These are phyloP conservation scores for Suillus occidentalis DNA, from an alignment of 768 basidiomycete genomes.

Conservation along the genomic window DNA sequence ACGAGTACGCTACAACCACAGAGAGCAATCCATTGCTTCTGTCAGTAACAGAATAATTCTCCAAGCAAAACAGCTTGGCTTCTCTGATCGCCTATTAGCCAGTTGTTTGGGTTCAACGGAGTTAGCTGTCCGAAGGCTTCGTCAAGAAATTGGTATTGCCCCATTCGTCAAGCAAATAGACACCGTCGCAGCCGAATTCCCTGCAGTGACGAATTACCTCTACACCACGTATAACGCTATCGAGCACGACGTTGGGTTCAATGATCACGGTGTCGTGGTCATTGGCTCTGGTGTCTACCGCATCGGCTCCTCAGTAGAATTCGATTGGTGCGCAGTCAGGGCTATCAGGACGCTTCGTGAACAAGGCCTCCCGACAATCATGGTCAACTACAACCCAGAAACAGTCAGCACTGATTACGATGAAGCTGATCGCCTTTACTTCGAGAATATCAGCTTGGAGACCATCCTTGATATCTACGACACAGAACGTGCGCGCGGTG, in stretches of 20 bases:
- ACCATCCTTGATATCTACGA: constrained; percentile 98
- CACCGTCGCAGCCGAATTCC: constrained; percentile 98
- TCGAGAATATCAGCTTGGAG: constrained; percentile 97
- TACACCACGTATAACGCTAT: constrained; percentile 98
- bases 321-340: constrained; percentile 99
- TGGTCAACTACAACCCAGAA: constrained; percentile 99
- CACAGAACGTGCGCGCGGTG: constrained; percentile 80
- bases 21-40: constrained; percentile 62
- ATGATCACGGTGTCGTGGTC: constrained; percentile 94
- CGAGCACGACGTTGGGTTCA: constrained; percentile 88
- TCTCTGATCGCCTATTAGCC: constrained; percentile 92
- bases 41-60: constrained; percentile 64
- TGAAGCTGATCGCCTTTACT: constrained; percentile 97
- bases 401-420: constrained; percentile 99
- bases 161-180: constrained; percentile 99
- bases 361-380: constrained; percentile 92
- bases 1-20: constrained; percentile 27
- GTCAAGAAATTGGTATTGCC: constrained; percentile 78
- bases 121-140: constrained; percentile 86
- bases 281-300: constrained; percentile 98
- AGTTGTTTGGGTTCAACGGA: constrained; percentile 84
- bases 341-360: constrained; percentile 95
- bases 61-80: constrained; percentile 91
- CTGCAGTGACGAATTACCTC: constrained; percentile 97
- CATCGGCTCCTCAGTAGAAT: constrained; percentile 98